Percentiles rank a stretch among this genome's conserved stretches.
Evolutionary conservation across 2,329 filamentous ascomycete genomes (phyloP).

Genomic region (Alternaria arbusti): DNA sequence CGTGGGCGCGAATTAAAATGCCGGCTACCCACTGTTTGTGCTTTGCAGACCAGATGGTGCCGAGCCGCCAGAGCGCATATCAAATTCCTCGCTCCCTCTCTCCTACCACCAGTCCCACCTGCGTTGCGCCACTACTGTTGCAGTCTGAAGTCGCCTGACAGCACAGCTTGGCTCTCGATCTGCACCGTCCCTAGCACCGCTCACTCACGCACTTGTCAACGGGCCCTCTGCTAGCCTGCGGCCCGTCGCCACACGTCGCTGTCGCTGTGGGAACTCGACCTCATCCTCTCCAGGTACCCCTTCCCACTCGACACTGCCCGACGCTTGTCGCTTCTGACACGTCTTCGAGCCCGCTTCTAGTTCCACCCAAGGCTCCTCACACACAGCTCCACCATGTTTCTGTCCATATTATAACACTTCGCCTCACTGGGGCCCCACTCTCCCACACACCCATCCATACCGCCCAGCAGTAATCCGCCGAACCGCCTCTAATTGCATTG

Average conservation of each 20-base stretch:
- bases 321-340: constrained; percentile 32
- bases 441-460: constrained; percentile 19
- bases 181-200: constrained; percentile 9
- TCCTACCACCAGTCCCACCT: constrained; percentile 13
- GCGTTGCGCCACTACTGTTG: constrained; percentile 22
- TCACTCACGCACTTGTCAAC: constrained; percentile 12
- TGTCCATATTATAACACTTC: constrained; percentile 46
- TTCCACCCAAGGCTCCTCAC: constrained; percentile 39
- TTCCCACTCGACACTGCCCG: constrained; percentile 27
- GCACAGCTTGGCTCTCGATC: constrained; percentile 9
- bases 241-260: constrained; percentile 42
- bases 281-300: constrained; percentile 42
- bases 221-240: constrained; percentile 28
- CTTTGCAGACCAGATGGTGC: constrained; percentile 7
- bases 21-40: constrained; percentile 17
- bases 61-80: constrained; percentile 25
- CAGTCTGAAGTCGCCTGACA: constrained; percentile 20
- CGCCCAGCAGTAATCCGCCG: constrained; percentile 10
- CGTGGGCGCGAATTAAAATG: constrained; percentile 15
- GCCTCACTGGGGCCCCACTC: constrained; percentile 45
- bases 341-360: constrained; percentile 21
- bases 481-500: constrained; percentile 6
- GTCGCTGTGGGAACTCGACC: constrained; percentile 36
- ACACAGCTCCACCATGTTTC: constrained; percentile 40
- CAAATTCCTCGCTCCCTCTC: constrained; percentile 28